A percentile compares a stretch with the other conserved stretches of the same genome.
These are phyloP conservation scores for Sporothrix humicola DNA, from an alignment of 2,329 filamentous ascomycete genomes.

Conservation along the genomic window DNA sequence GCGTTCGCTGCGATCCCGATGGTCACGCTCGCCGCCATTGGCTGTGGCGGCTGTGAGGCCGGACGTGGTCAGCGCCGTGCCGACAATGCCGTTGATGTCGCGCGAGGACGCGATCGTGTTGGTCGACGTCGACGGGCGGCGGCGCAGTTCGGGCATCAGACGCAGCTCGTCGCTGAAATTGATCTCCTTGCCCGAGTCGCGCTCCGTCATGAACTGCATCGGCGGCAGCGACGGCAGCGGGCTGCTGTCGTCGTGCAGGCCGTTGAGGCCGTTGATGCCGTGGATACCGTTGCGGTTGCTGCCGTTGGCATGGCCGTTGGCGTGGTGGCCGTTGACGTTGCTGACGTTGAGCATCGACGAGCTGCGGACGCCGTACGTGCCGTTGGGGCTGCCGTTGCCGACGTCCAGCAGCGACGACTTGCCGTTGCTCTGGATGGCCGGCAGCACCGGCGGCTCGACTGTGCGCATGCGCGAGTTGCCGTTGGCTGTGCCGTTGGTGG, in stretches of 20 bases:
- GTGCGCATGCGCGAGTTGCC: slow-evolving; percentile 21
- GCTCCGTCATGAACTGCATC: slow-evolving; percentile 37
- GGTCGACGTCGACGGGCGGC: slow-evolving; percentile 42
- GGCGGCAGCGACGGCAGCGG: slow-evolving; percentile 35
- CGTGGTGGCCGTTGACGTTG: slow-evolving; percentile 16
- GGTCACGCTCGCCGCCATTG: slow-evolving; percentile 3
- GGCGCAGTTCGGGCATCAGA: slow-evolving; percentile 37
- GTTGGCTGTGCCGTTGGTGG: neutral
- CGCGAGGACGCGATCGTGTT: slow-evolving; percentile 37
- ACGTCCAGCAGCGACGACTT: slow-evolving; percentile 35
- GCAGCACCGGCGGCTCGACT: slow-evolving; percentile 28
- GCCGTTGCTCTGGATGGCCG: slow-evolving; percentile 18
- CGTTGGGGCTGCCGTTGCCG: neutral
- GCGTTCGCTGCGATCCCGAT: slow-evolving; percentile 34
- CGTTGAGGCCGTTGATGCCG: slow-evolving; percentile 20
- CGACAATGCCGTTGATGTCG: slow-evolving; percentile 32
- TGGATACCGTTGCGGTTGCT: slow-evolving; percentile 23
- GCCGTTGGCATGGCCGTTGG: neutral
- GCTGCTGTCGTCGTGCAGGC: slow-evolving; percentile 31
- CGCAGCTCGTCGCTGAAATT: slow-evolving; percentile 37
- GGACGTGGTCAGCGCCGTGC: slow-evolving; percentile 30
- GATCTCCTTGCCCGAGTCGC: slow-evolving; percentile 36
- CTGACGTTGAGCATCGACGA: slow-evolving; percentile 24
- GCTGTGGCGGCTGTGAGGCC: neutral
- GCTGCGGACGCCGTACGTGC: slow-evolving; percentile 17